phyloP scores from a whole-genome alignment of 169 alveolate genomes.

The Eimeria falciformis region DNA sequence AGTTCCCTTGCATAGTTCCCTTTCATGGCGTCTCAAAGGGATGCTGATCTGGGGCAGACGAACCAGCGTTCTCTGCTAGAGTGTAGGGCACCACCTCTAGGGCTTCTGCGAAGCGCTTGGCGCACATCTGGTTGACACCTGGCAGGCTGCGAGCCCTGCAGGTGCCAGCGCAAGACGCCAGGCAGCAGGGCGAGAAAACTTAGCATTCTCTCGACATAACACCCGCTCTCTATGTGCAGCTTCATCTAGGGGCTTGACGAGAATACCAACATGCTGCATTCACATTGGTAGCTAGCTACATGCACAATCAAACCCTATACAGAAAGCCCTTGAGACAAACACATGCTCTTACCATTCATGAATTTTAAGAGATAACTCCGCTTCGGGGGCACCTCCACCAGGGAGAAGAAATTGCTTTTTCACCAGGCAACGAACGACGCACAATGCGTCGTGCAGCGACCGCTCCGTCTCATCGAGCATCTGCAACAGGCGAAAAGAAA shows the following conservation, averaged over 20 bases:
- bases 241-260: too few species aligned
- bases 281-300: too few species aligned
- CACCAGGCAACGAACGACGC: conserved; percentile 98
- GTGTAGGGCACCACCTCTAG: conserved; percentile 98
- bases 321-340: too few species aligned
- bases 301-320: too few species aligned
- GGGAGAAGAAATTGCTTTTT: conserved; percentile 97
- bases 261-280: too few species aligned
- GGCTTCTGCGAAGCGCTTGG: conserved; percentile 98
- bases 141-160: conserved; percentile 83
- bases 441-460: conserved; percentile 98
- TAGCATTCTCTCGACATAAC: too few species aligned
- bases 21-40: too few species aligned
- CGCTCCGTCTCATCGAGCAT: conserved; percentile 98
- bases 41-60: too few species aligned
- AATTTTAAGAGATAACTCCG: conserved; percentile 89
- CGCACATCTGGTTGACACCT: conserved; percentile 97
- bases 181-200: too few species aligned
- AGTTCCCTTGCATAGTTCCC: too few species aligned
- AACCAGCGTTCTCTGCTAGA: conserved; percentile 98
- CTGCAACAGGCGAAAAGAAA: conserved; percentile 27
- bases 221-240: too few species aligned
- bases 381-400: conserved; percentile 99
- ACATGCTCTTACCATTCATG: conserved; percentile 76
- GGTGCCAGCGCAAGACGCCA: background rate